Base-by-base conservation (phyloP, 1,284 basidiomycete species). In the Ganoderma lucidum region DNA sequence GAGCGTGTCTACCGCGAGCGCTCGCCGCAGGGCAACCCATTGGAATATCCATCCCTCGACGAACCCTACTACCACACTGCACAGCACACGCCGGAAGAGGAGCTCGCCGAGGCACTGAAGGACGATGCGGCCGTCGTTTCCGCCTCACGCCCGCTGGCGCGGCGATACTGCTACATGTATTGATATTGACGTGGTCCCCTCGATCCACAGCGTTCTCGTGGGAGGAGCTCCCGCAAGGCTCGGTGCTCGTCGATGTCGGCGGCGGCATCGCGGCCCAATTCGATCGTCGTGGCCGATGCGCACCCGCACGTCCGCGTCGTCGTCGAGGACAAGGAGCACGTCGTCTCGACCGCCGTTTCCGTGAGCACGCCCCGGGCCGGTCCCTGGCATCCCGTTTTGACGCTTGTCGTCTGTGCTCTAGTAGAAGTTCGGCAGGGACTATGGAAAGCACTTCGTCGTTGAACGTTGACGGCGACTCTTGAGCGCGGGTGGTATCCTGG, bases 211-310 rank as follows among this genome's bases (percentile, higher is more conserved):
- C 85, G 12, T 91, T 91, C 73, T 86, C 89, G 70, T 93, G 91
- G 88, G 78, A 82, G 19, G 81, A 83, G 12, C 82, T 93, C 30
- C 84, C 85, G 3, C 79, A 76, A 32, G 85, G 85, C 14, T 45
- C 73, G 51, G 79, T 86, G 6, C 80, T 93, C 30, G 88, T 93
- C 8, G 92, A 93, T 73, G 91, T 93, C 4, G 92, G 92, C 0
- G 91, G 92, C 6, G 92, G 92, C 1, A 90, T 92, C 61, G 92
- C 92, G 10, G 89, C 88, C 17, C 88, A 88, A 0, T 87, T 87
- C 84, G 30, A 88, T 93, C 85, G 71, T 87, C 60, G 84, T 93
- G 35, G 89, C 88, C 23, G 84, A 85, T 48, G 82, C 86, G 4
- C 88, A 88, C 67, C 78, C 83, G 6, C 82, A 82, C 9, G 73